Base-by-base conservation (phyloP, 495 filamentous ascomycete genomes). In the Trichoderma reesei region DNA sequence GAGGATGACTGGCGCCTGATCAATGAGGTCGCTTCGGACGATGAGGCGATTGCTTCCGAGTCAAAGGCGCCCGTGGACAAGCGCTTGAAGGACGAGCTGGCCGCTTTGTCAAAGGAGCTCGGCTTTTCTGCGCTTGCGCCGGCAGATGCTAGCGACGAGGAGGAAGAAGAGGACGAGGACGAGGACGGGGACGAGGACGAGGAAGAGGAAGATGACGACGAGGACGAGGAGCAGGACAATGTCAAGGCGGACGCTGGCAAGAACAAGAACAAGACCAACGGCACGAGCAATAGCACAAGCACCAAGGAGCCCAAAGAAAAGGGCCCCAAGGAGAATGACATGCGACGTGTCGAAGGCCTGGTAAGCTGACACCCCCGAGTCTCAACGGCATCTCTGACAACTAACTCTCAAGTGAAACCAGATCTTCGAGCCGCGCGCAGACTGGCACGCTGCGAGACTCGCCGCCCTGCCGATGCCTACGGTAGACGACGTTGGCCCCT, bases 371-470 rank as follows among this genome's bases (percentile, higher is more conserved):
- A 46, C 48, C 41, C 61, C 41, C 18, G 13, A 10, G 59, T 46
- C 37, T 39, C 38, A 39, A 37, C 3, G 61, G 61, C 65, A 64
- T 71, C 61, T 71, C 60, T 70, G 59, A 66, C 59, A n/a, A 42
- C 59, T 63, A 46, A 63, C 61, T 33, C 26, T n/a, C n/a, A n/a
- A 63, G 61, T 44, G 20, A n/a, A 42, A 36, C 6, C 64, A 93
- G 90, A 77, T 85, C 13, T 87, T 96, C 68, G 77, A 84, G 65
- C 89, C 91, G 41, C 82, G 88, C 64, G 85, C 91, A 59, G 92
- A 96, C 70, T 98, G 93, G 93, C 88, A 96, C 72, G 81, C 83
- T 56, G 78, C 81, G 42, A 72, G 79, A 64, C 80, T 92, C 41
- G 86, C 88, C 48, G 68, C 75, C 8, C 74, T 93, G 8, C 74